These are phyloP conservation scores for Coemansia sp. DNA, from an alignment of 192 early-diverging fungal genomes.

Conservation along the genomic window DNA sequence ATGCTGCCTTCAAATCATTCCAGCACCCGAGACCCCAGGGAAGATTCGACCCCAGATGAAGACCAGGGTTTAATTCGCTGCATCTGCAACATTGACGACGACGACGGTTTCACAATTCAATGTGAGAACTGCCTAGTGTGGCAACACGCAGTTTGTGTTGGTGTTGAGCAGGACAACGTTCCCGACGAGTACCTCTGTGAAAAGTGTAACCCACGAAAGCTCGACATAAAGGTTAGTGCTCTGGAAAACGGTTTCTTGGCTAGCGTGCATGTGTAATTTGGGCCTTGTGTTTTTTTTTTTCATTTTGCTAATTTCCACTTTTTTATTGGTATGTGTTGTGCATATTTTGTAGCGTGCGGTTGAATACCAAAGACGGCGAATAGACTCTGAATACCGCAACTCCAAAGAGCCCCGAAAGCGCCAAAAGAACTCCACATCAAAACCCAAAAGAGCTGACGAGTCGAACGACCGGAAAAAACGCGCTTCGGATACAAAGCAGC, in stretches of 20 bases:
- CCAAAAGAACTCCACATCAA: conserved; percentile 26
- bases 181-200: conserved; percentile 90
- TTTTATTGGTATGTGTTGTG: background rate
- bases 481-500: conserved; percentile 25
- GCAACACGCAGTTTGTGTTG: conserved; percentile 93
- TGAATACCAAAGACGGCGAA: conserved; percentile 48
- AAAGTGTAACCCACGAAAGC: conserved; percentile 69
- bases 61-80: conserved; percentile 93
- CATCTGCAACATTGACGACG: conserved; percentile 84
- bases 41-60: conserved; percentile 51
- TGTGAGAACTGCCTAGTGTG: conserved; percentile 93
- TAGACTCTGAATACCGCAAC: conserved; percentile 36
- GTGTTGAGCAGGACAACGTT: conserved; percentile 64
- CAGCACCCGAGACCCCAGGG: conserved; percentile 20
- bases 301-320: background rate
- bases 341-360: conserved; percentile 35
- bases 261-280: background rate
- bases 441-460: conserved; percentile 30
- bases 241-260: background rate
- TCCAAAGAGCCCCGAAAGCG: conserved; percentile 42
- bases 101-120: conserved; percentile 97
- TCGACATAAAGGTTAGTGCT: conserved; percentile 55
- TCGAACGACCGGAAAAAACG: conserved; percentile 36
- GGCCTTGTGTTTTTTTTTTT: background rate
- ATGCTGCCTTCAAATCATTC: conserved; percentile 30